A percentile compares a stretch with the other conserved stretches of the same genome.
These are phyloP conservation scores for Boletus subcaerulescens DNA, from an alignment of 768 basidiomycete species.

Conservation along the genomic window DNA sequence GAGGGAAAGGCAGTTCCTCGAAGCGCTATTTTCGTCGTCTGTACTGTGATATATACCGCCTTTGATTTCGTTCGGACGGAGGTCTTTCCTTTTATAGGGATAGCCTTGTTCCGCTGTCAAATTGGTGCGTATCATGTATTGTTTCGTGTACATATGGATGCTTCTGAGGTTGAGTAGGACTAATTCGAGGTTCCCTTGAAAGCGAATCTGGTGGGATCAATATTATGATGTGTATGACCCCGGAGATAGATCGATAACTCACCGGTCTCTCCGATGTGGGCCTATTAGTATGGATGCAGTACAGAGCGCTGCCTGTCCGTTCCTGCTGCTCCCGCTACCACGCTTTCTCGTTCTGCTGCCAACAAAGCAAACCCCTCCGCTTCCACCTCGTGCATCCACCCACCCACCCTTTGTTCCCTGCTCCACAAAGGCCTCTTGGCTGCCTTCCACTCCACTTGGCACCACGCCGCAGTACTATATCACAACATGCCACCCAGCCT, in stretches of 20 bases:
- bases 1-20: too few relatives aligned
- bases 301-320: background rate
- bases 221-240: background rate
- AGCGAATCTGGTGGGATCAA: conserved; percentile 10
- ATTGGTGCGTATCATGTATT: background rate
- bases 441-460: conserved; percentile 24
- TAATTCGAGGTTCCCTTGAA: background rate
- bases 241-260: conserved; percentile 2
- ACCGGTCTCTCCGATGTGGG: conserved; percentile 6
- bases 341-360: background rate
- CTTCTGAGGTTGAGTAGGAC: too few relatives aligned
- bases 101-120: conserved; percentile 14
- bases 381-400: conserved; percentile 1
- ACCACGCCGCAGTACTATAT: conserved; percentile 12
- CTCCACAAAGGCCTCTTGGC: conserved; percentile 27
- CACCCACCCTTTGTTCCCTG: conserved; percentile 20
- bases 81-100: conserved; percentile 1
- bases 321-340: conserved; percentile 3
- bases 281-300: conserved; percentile 17
- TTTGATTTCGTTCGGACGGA: too few relatives aligned
- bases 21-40: too few relatives aligned
- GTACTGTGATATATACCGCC: too few relatives aligned
- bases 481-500: conserved; percentile 16
- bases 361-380: conserved; percentile 10
- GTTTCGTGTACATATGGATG: background rate